A percentile compares a stretch with the other conserved stretches of the same genome.
These are phyloP conservation scores for Kregervanrija pseudodelftensis DNA, from an alignment of 805 yeast genomes.

Conservation along the genomic window DNA sequence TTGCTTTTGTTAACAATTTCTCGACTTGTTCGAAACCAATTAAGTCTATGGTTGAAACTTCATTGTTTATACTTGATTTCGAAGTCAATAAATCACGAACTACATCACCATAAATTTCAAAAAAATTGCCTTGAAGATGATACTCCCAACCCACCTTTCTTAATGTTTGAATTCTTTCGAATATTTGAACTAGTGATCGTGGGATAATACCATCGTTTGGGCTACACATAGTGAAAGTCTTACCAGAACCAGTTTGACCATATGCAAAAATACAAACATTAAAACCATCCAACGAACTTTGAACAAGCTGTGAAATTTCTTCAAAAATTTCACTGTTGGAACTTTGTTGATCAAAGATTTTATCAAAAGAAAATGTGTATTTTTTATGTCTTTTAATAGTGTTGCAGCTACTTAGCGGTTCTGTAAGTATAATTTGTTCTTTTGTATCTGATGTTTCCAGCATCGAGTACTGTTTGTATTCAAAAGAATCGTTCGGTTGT, in stretches of 20 bases:
- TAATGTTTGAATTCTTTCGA: constrained; percentile 43
- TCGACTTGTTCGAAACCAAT: constrained; percentile 38
- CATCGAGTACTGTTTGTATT: constrained; percentile 7
- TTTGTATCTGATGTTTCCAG: constrained; percentile 16
- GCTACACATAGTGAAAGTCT: constrained; percentile 83
- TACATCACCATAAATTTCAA: constrained; percentile 85
- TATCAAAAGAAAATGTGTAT: constrained; percentile 63
- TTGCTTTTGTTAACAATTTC: constrained; percentile 45
- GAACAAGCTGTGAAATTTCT: constrained; percentile 81
- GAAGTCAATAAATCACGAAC: constrained; percentile 57
- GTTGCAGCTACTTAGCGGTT: constrained; percentile 10
- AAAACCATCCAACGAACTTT: constrained; percentile 79
- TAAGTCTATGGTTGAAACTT: constrained; percentile 45
- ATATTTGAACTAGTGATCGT: constrained; percentile 63
- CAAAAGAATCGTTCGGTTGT: constrained; percentile 14
- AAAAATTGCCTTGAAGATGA: constrained; percentile 60
- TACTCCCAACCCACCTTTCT: constrained; percentile 57
- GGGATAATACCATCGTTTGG: constrained; percentile 75
- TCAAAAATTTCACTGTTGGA: constrained; percentile 64
- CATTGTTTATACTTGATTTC: constrained; percentile 70
- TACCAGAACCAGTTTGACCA: constrained; percentile 96
- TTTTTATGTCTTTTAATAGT: constrained; percentile 10
- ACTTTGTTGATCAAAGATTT: constrained; percentile 52
- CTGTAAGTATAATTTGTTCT: constrained; percentile 25
- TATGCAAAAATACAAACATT: constrained; percentile 94